phyloP scores from a whole-genome alignment of 2,329 filamentous ascomycete species.

The Fusarium multiceps region DNA sequence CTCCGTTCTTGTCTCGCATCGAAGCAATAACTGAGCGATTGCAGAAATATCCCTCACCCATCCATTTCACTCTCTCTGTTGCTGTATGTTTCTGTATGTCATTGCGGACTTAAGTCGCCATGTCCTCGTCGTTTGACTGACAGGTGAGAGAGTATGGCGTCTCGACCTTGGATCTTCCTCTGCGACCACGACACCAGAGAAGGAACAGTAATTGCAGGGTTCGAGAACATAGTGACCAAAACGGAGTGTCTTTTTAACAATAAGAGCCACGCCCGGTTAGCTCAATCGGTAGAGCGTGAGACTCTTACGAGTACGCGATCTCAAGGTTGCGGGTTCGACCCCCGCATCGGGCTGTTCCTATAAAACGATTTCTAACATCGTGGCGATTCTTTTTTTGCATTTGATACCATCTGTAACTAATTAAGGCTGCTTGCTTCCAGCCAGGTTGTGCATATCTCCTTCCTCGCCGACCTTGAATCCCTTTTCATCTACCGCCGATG shows the following conservation, averaged over 20 bases:
- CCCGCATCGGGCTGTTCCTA: slow-evolving; percentile 57
- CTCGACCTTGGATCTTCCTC: too few species aligned
- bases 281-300: slow-evolving; percentile 70
- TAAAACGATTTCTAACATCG: slow-evolving; percentile 31
- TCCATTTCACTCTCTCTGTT: too few species aligned
- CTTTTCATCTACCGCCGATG: not conserved
- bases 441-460: slow-evolving; percentile 10
- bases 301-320: slow-evolving; percentile 66
- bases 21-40: too few species aligned
- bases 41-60: too few species aligned
- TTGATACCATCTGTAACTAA: not conserved
- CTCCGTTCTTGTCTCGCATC: too few species aligned
- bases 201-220: rapidly evolving
- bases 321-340: slow-evolving; percentile 69
- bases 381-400: slow-evolving; percentile 17
- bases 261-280: slow-evolving; percentile 50
- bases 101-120: too few species aligned
- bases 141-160: too few species aligned
- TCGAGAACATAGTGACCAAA: rapidly evolving
- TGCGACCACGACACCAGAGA: rapidly evolving
- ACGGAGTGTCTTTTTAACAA: rapidly evolving
- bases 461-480: slow-evolving; percentile 22
- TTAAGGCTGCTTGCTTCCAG: slow-evolving; percentile 14
- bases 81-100: too few species aligned
- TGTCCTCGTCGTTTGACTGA: too few species aligned